Percentiles rank a stretch among this genome's conserved stretches.
These are phyloP conservation scores for Vaccinium corymbosum DNA, from an alignment of 148 eudicot genomes.

Conservation along the genomic window DNA sequence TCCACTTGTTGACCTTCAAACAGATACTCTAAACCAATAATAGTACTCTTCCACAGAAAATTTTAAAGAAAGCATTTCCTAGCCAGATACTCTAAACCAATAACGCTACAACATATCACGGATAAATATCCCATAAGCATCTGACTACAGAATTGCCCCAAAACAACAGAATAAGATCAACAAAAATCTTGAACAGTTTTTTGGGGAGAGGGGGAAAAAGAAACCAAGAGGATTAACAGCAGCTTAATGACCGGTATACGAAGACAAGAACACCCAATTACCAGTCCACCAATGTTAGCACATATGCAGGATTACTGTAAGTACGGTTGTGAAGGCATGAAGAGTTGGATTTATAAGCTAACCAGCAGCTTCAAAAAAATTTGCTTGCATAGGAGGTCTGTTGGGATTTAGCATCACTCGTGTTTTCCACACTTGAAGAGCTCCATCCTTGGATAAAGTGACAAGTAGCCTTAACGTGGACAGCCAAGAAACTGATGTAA, in stretches of 20 bases:
- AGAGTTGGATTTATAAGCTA: constrained; percentile 25
- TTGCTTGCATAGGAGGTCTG: constrained; percentile 81
- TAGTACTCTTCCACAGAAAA: constrained; percentile 1
- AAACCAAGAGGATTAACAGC: constrained; percentile 7
- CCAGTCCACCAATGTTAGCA: background rate
- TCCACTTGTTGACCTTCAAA: background rate
- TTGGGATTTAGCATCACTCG: constrained; percentile 68
- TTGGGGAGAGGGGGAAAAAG: background rate
- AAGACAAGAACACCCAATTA: background rate
- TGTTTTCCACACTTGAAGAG: constrained; percentile 93
- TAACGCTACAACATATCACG: background rate
- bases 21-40: background rate
- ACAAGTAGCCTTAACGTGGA: constrained; percentile 66
- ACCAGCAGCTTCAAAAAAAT: constrained; percentile 97
- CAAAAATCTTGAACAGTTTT: background rate
- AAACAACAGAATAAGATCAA: constrained; percentile 1
- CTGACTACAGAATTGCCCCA: background rate
- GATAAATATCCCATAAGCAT: background rate
- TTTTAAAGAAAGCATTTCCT: background rate
- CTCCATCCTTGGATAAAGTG: constrained; percentile 84
- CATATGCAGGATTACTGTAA: background rate
- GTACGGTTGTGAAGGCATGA: constrained; percentile 6
- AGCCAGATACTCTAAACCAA: constrained; percentile 16
- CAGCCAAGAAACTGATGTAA: constrained; percentile 88
- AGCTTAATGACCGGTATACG: background rate